These are phyloP conservation scores for Aspergillus udagawae DNA, from an alignment of 2,329 filamentous ascomycete genomes.

Conservation along the genomic window DNA sequence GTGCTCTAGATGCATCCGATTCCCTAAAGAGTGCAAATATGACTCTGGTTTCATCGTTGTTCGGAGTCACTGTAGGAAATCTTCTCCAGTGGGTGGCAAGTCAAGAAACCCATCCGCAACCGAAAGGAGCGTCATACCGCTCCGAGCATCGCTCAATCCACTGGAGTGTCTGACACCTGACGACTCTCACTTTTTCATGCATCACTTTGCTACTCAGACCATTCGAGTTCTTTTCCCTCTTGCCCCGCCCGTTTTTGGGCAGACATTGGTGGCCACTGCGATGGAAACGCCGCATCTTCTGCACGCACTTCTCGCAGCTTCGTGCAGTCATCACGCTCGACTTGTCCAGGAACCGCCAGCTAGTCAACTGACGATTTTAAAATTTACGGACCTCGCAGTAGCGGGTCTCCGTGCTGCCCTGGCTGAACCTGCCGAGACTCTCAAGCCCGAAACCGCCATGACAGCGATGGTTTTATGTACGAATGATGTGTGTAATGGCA, in stretches of 20 bases:
- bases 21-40: conserved; percentile 22
- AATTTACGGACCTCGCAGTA: conserved; percentile 26
- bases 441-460: conserved; percentile 21
- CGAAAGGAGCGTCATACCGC: conserved; percentile 1
- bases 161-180: conserved; percentile 17
- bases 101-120: background rate
- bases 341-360: conserved; percentile 15
- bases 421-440: conserved; percentile 4
- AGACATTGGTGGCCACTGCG: conserved; percentile 20
- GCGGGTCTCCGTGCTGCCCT: conserved; percentile 20
- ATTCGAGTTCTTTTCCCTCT: conserved; percentile 24
- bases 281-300: conserved; percentile 24
- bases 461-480: conserved; percentile 30
- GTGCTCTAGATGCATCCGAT: conserved; percentile 24
- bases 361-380: conserved; percentile 16
- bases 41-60: conserved; percentile 17
- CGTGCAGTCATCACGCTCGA: conserved; percentile 27
- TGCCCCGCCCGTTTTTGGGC: conserved; percentile 20
- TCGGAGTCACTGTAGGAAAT: background rate
- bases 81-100: background rate
- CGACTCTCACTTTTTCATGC: conserved; percentile 25
- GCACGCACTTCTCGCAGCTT: conserved; percentile 24
- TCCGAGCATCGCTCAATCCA: conserved; percentile 13
- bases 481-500: conserved; percentile 32
- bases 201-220: conserved; percentile 23